Evolutionary conservation across 371 early-diverging fungal genomes (phyloP).

Genomic region (Mucor indicus): DNA sequence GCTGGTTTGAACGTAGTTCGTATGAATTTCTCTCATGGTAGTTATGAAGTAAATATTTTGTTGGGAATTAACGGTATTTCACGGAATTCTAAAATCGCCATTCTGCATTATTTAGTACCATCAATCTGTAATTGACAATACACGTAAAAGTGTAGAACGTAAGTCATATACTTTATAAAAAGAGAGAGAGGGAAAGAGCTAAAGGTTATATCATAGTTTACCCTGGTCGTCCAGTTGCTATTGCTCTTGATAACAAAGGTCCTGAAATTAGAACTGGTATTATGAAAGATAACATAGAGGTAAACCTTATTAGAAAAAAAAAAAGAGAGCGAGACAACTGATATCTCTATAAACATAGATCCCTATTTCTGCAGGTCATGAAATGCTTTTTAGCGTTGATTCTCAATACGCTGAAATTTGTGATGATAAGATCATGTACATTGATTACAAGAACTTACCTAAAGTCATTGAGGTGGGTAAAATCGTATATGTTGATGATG

Average conservation of each 20-base stretch:
- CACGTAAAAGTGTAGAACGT: conserved; percentile 57
- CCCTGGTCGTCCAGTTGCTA: conserved; percentile 76
- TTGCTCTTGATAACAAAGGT: conserved; percentile 89
- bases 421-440: conserved; percentile 70
- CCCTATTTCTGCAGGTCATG: conserved; percentile 70
- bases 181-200: too few species aligned
- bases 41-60: conserved; percentile 81
- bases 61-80: too few species aligned
- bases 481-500: conserved; percentile 86
- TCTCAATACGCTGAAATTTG: conserved; percentile 62
- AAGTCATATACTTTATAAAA: conserved; percentile 24
- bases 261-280: conserved; percentile 84
- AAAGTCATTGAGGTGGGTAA: conserved; percentile 80
- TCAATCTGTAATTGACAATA: conserved; percentile 79
- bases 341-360: conserved; percentile 22
- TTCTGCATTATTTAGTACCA: conserved; percentile 72
- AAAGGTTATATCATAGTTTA: too few species aligned
- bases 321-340: too few species aligned
- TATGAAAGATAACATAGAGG: conserved; percentile 63
- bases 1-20: conserved; percentile 97
- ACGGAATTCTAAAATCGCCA: too few species aligned
- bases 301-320: too few species aligned
- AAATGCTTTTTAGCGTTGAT: conserved; percentile 85
- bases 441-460: conserved; percentile 87
- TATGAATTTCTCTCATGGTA: conserved; percentile 93